These are phyloP conservation scores for Stephania yunnanensis DNA, from an alignment of 164 flowering plant genomes.

Conservation along the genomic window DNA sequence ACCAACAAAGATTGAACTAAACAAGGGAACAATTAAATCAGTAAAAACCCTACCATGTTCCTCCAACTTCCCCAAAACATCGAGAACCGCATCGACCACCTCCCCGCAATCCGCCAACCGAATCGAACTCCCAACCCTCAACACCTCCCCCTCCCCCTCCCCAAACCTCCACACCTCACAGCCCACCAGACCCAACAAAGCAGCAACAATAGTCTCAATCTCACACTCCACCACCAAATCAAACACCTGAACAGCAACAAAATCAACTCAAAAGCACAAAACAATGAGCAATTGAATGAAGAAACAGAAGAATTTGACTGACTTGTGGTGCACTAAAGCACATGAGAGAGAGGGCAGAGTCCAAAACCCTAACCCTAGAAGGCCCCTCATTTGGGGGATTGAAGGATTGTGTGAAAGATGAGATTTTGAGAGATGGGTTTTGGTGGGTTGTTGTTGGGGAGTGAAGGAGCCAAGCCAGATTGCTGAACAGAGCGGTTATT, in stretches of 20 bases:
- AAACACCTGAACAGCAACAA: slow-evolving; percentile 34
- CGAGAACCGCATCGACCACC: slow-evolving; percentile 31
- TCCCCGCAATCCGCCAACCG: slow-evolving; percentile 25
- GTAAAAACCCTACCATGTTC: slow-evolving; percentile 30
- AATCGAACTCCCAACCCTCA: slow-evolving; percentile 52
- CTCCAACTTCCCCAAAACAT: slow-evolving; percentile 33
- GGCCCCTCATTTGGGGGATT: slow-evolving; percentile 23
- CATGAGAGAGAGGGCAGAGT: slow-evolving; percentile 64
- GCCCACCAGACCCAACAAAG: slow-evolving; percentile 42
- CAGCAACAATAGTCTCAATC: slow-evolving; percentile 39
- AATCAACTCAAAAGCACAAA: background rate
- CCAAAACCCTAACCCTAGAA: slow-evolving; percentile 53
- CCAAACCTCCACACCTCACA: slow-evolving; percentile 34
- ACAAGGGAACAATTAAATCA: background rate
- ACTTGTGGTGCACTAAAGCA: slow-evolving; percentile 61
- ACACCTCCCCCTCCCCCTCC: slow-evolving; percentile 29
- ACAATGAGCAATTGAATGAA: background rate
- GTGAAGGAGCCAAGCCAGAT: slow-evolving; percentile 40
- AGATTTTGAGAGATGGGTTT: slow-evolving; percentile 24
- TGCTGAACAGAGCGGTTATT: slow-evolving; percentile 38
- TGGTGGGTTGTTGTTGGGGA: slow-evolving; percentile 4
- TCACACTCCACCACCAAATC: slow-evolving; percentile 27
- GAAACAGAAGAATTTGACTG: background rate
- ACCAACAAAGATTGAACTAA: background rate
- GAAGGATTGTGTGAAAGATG: slow-evolving; percentile 44